phyloP scores from a whole-genome alignment of 805 yeast species.

The Zygosaccharomyces pseudorouxii region DNA sequence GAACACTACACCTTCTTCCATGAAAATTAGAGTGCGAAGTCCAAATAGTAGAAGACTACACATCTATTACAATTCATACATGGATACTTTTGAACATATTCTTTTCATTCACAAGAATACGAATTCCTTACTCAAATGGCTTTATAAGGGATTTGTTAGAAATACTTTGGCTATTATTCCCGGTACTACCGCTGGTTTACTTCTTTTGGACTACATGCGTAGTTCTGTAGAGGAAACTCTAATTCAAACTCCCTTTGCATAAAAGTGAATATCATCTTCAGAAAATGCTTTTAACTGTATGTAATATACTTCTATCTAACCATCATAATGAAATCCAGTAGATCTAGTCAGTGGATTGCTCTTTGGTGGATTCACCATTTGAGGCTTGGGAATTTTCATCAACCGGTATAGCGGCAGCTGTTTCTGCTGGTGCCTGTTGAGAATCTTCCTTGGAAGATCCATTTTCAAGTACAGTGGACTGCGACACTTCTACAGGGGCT shows the following conservation, averaged over 20 bases:
- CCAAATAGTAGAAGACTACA: constrained; percentile 25
- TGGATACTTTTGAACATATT: constrained; percentile 66
- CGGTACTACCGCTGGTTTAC: constrained; percentile 79
- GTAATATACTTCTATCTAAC: not conserved
- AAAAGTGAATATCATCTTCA: not conserved
- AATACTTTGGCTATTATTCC: constrained; percentile 77
- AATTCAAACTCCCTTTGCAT: constrained; percentile 1
- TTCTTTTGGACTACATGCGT: constrained; percentile 81
- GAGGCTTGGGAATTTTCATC: not conserved
- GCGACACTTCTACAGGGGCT: not conserved
- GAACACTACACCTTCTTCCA: constrained; percentile 5
- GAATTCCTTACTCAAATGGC: constrained; percentile 47
- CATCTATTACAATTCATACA: constrained; percentile 68
- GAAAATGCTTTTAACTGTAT: not conserved
- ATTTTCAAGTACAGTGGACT: not conserved
- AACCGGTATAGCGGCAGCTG: not conserved
- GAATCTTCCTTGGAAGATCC: not conserved
- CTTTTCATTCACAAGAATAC: constrained; percentile 51
- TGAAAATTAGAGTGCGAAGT: constrained; percentile 15
- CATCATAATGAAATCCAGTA: not conserved
- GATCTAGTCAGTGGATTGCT: not conserved
- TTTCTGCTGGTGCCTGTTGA: not conserved
- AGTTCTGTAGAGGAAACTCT: constrained; percentile 29
- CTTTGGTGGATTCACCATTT: not conserved
- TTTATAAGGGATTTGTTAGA: constrained; percentile 72